These are phyloP conservation scores for Podaxis sp. DNA, from an alignment of 768 basidiomycete species.

Conservation along the genomic window DNA sequence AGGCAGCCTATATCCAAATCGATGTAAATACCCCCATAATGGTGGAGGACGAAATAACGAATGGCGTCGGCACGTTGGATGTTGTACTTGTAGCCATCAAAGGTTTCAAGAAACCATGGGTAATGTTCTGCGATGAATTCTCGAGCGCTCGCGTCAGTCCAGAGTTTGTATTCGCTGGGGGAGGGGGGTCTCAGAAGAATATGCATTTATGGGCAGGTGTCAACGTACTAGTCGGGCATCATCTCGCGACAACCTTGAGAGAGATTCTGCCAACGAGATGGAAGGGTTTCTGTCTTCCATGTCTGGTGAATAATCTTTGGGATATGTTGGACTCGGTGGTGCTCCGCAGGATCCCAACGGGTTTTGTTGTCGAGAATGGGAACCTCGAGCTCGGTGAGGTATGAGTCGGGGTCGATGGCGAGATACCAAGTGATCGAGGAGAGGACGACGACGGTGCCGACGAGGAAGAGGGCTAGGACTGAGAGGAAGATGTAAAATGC, in stretches of 20 bases:
- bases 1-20: constrained; percentile 96
- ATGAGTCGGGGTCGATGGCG: constrained; percentile 71
- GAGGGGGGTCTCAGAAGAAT: constrained; percentile 11
- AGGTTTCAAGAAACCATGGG: constrained; percentile 90
- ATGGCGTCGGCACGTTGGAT: constrained; percentile 98
- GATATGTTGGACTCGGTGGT: constrained; percentile 66
- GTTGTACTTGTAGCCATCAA: constrained; percentile 84
- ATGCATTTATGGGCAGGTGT: constrained; percentile 5
- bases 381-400: constrained; percentile 76
- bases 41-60: constrained; percentile 95
- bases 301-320: constrained; percentile 97
- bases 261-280: constrained; percentile 72
- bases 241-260: constrained; percentile 84
- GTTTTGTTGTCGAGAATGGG: constrained; percentile 48
- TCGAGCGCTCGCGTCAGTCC: constrained; percentile 91
- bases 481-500: constrained; percentile 39
- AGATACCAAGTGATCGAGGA: constrained; percentile 90
- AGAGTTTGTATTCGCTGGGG: constrained; percentile 88
- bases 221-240: constrained; percentile 93
- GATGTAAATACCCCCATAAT: constrained; percentile 93
- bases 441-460: constrained; percentile 88
- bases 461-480: constrained; percentile 68
- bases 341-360: constrained; percentile 61
- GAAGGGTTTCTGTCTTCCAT: constrained; percentile 90
- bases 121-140: constrained; percentile 88